phyloP scores from a whole-genome alignment of 352 stramenopile species.

The Globisporangium paddicum region DNA sequence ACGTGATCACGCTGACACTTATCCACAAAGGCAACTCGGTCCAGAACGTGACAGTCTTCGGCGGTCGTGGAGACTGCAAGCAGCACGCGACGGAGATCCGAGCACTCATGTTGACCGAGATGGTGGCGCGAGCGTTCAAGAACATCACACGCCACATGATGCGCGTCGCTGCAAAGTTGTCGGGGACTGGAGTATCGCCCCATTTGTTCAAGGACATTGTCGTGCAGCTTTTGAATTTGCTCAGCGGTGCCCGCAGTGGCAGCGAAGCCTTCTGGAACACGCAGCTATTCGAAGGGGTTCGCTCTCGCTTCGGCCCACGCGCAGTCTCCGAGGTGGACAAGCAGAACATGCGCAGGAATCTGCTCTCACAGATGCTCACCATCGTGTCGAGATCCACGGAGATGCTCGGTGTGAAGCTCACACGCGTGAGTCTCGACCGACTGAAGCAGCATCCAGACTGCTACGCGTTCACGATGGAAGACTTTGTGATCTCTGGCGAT shows the following conservation, averaged over 20 bases:
- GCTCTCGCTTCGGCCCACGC: conserved; percentile 56
- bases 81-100: conserved; percentile 52
- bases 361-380: conserved; percentile 41
- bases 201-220: conserved; percentile 45
- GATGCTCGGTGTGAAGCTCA: conserved; percentile 62
- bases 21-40: conserved; percentile 57
- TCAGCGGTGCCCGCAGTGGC: conserved; percentile 48
- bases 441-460: conserved; percentile 47
- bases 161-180: conserved; percentile 28
- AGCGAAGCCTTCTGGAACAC: conserved; percentile 71
- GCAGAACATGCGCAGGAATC: conserved; percentile 56
- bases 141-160: conserved; percentile 80
- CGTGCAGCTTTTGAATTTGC: conserved; percentile 56
- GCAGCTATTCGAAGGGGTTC: conserved; percentile 75
- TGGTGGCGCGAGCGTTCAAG: conserved; percentile 86
- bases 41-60: conserved; percentile 66
- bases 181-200: conserved; percentile 34
- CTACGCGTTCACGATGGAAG: conserved; percentile 75
- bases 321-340: conserved; percentile 74
- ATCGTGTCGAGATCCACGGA: conserved; percentile 45
- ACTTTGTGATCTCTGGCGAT: conserved; percentile 36
- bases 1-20: conserved; percentile 57
- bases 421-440: conserved; percentile 28
- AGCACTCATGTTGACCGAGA: conserved; percentile 73
- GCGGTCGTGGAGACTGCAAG: conserved; percentile 58